Percentiles rank a stretch among this genome's conserved stretches.
These are phyloP conservation scores for Gilbertella persicaria DNA, from an alignment of 371 early-diverging fungal genomes.

Conservation along the genomic window DNA sequence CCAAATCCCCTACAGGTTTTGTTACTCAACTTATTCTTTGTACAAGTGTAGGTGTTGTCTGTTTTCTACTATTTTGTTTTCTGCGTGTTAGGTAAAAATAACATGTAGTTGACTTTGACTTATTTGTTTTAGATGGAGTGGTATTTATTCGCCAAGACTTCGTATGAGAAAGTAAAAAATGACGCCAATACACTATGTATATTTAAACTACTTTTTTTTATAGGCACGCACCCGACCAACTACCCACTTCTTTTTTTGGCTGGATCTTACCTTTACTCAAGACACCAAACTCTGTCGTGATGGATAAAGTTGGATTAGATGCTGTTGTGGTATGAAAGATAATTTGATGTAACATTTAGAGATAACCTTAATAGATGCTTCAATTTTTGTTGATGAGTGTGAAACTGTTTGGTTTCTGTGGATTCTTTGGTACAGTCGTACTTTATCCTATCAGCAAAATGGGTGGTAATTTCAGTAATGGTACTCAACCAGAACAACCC, in stretches of 20 bases:
- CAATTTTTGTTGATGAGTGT: conserved; percentile 55
- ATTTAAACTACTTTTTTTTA: no score
- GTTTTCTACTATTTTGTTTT: conserved; percentile 47
- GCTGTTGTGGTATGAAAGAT: conserved; percentile 56
- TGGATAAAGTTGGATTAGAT: conserved; percentile 69
- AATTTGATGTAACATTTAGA: neutral
- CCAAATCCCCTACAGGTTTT: conserved; percentile 49
- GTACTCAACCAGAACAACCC: conserved; percentile 25
- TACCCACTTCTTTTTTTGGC: conserved; percentile 59
- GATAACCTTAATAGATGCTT: conserved; percentile 35
- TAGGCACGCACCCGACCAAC: conserved; percentile 55
- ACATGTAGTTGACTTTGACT: conserved; percentile 2
- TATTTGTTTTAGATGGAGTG: conserved; percentile 44
- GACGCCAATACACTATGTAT: neutral
- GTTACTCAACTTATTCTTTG: conserved; percentile 48
- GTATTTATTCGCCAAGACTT: conserved; percentile 65
- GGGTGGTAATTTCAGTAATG: conserved; percentile 46
- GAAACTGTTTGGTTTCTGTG: conserved; percentile 52
- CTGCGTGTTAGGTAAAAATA: conserved; percentile 40
- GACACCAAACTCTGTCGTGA: conserved; percentile 55
- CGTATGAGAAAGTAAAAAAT: conserved; percentile 56
- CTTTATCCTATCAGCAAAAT: conserved; percentile 48
- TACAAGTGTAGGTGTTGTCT: conserved; percentile 38
- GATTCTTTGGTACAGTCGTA: conserved; percentile 51
- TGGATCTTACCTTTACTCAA: conserved; percentile 62